Conservation (phyloP, 441 rosid genomes). For the Gossypium schwendimanii region DNA sequence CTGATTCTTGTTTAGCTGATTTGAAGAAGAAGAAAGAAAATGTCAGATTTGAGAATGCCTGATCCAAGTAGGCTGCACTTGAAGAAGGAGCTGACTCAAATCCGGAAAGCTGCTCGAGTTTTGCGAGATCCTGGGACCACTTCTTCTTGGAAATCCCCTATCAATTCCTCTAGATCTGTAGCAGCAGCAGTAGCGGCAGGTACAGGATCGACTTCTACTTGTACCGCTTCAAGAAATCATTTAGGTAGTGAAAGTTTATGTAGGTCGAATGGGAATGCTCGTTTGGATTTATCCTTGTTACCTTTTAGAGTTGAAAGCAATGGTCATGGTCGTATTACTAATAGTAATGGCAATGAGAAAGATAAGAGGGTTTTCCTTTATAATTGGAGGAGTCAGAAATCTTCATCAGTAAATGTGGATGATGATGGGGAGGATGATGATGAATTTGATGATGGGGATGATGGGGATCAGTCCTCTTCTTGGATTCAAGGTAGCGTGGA, state of each 20-base stretch:
- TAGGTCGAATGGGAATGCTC: slow-evolving; percentile 17
- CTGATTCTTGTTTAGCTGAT: not conserved
- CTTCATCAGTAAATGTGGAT: slow-evolving; percentile 37
- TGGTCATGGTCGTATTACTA: slow-evolving; percentile 9
- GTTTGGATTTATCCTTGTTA: slow-evolving; percentile 25
- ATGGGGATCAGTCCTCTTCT: slow-evolving; percentile 38
- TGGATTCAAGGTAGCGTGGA: slow-evolving; percentile 53
- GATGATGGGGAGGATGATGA: slow-evolving; percentile 22
- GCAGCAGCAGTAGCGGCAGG: slow-evolving; percentile 27
- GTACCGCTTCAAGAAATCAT: slow-evolving; percentile 20
- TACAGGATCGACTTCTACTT: slow-evolving; percentile 17
- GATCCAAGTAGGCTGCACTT: slow-evolving; percentile 75
- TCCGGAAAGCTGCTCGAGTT: slow-evolving; percentile 72
- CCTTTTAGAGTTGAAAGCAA: slow-evolving; percentile 29
- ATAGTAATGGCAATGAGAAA: slow-evolving; percentile 24
- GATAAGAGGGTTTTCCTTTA: slow-evolving; percentile 62
- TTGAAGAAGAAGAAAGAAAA: slow-evolving; percentile 8
- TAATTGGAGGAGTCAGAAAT: slow-evolving; percentile 73
- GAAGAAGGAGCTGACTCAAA: slow-evolving; percentile 84
- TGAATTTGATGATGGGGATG: slow-evolving; percentile 22
- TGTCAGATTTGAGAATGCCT: slow-evolving; percentile 56
- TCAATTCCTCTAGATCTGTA: slow-evolving; percentile 62
- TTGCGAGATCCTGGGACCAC: slow-evolving; percentile 89
- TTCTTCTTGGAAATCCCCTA: slow-evolving; percentile 83
- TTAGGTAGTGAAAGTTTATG: slow-evolving; percentile 17